Evolutionary conservation across 2,329 filamentous ascomycete species (phyloP).

Genomic region (Cercospora zeina): DNA sequence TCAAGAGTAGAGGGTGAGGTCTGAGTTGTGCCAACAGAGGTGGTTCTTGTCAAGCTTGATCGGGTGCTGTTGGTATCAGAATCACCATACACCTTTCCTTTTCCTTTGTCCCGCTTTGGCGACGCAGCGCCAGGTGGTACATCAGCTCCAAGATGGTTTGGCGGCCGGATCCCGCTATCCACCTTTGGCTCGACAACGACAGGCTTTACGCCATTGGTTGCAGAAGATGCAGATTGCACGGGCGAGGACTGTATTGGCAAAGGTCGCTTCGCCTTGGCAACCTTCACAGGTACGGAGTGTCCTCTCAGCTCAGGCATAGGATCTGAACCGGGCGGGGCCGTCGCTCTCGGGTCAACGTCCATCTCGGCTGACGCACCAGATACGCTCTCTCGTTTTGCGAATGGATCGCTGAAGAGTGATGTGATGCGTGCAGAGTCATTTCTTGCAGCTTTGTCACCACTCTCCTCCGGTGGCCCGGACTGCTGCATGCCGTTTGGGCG

Average conservation of each 20-base stretch:
- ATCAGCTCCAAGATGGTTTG: slow-evolving; percentile 11
- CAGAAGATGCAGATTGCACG: not conserved
- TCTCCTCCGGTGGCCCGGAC: not conserved
- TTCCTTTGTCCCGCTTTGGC: slow-evolving; percentile 21
- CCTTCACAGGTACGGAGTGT: slow-evolving; percentile 4
- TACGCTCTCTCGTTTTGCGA: slow-evolving; percentile 15
- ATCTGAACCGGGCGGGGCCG: slow-evolving; percentile 10
- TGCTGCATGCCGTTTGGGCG: not conserved
- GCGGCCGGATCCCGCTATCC: not conserved
- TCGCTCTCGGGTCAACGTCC: slow-evolving; percentile 9
- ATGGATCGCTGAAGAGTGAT: slow-evolving; percentile 20
- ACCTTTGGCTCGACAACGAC: slow-evolving; percentile 12
- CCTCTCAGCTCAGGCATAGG: slow-evolving; percentile 13
- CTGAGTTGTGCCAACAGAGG: slow-evolving; percentile 18
- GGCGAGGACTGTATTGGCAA: slow-evolving; percentile 9
- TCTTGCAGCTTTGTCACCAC: not conserved
- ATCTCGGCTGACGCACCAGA: slow-evolving; percentile 15
- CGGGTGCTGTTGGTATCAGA: slow-evolving; percentile 19
- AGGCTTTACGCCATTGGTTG: not conserved
- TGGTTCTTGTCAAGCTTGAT: slow-evolving; percentile 18
- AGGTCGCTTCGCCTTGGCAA: slow-evolving; percentile 9
- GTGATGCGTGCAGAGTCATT: slow-evolving; percentile 5
- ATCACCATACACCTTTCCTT: slow-evolving; percentile 19
- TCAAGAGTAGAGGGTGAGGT: slow-evolving; percentile 18
- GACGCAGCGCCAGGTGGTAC: slow-evolving; percentile 12